A percentile compares a stretch with the other conserved stretches of the same genome.
Conservation (phyloP, 2,329 filamentous ascomycete genomes). For the Trichoderma gracile region DNA sequence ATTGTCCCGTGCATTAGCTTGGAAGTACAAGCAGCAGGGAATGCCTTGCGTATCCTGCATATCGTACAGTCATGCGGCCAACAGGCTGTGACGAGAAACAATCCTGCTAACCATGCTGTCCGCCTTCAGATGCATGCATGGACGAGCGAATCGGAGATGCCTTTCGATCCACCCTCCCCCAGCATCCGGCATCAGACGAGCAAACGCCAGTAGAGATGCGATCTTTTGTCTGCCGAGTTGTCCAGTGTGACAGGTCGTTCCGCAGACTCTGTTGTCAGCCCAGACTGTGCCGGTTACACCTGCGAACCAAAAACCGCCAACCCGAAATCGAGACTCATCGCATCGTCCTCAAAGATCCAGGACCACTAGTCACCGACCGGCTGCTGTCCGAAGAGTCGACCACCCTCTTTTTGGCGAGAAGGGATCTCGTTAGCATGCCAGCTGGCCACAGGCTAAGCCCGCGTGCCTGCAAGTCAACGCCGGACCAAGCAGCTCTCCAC, state of each 20-base stretch:
- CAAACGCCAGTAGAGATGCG: not conserved
- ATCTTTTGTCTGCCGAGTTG: not conserved
- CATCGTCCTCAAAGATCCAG: not conserved
- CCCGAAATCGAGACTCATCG: not conserved
- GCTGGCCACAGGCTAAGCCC: conserved; percentile 16
- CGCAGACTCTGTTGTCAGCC: conserved; percentile 12
- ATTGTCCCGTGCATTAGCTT: not conserved
- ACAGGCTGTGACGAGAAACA: not conserved
- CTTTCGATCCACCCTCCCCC: not conserved
- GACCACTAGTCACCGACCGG: not conserved
- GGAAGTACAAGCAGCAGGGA: not conserved
- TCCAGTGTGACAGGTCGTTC: conserved; percentile 4
- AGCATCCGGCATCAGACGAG: not conserved
- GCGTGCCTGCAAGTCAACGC: conserved; percentile 24
- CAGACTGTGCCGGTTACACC: not conserved
- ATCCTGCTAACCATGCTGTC: conserved; percentile 3
- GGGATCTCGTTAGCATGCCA: not conserved
- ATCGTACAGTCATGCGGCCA: not conserved
- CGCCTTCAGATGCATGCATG: not conserved
- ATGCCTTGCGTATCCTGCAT: not conserved
- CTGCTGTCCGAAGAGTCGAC: not conserved
- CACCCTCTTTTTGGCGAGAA: not conserved
- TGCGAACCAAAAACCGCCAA: conserved; percentile 1
- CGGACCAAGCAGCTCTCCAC: conserved; percentile 19
- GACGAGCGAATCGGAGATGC: conserved; percentile 16